These are phyloP conservation scores for Melanogaster broomeanus DNA, from an alignment of 768 basidiomycete species.

Conservation along the genomic window DNA sequence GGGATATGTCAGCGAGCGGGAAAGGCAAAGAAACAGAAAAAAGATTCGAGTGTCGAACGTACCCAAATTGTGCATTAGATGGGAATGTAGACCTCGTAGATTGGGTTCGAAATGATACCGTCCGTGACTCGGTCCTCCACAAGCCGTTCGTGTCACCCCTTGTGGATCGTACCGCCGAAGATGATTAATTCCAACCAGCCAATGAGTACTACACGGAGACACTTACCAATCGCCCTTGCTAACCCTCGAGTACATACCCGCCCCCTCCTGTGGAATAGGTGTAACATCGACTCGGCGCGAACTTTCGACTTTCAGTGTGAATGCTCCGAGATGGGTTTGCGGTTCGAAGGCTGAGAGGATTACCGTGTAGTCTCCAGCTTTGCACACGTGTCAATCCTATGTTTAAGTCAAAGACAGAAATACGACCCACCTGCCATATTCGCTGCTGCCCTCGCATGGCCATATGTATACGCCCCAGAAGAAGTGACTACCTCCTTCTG, in stretches of 20 bases:
- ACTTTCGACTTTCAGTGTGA: slow-evolving; percentile 64
- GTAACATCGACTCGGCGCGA: slow-evolving; percentile 60
- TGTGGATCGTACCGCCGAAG: neutral
- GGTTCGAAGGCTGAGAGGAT: slow-evolving; percentile 88
- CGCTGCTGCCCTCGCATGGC: slow-evolving; percentile 57
- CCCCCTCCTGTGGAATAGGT: slow-evolving; percentile 80
- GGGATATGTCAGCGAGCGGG: neutral
- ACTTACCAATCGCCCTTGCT: slow-evolving; percentile 75
- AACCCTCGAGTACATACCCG: slow-evolving; percentile 81
- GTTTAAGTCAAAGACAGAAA: neutral
- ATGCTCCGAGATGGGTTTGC: slow-evolving; percentile 58
- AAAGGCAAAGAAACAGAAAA: slow-evolving; percentile 44
- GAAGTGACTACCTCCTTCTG: slow-evolving; percentile 71
- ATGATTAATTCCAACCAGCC: no score
- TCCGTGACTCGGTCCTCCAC: slow-evolving; percentile 66
- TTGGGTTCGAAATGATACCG: slow-evolving; percentile 70
- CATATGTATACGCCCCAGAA: slow-evolving; percentile 83
- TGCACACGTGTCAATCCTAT: neutral
- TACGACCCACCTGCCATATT: slow-evolving; percentile 51
- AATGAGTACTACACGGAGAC: neutral
- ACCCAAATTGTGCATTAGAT: slow-evolving; percentile 59
- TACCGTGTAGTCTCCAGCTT: slow-evolving; percentile 74
- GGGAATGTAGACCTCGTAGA: slow-evolving; percentile 62
- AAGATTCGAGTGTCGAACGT: slow-evolving; percentile 16
- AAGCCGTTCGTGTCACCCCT: slow-evolving; percentile 64